A percentile compares a stretch with the other conserved stretches of the same genome.
These are phyloP conservation scores for Zancudomyces culisetae DNA, from an alignment of 371 early-diverging fungal species.

Conservation along the genomic window DNA sequence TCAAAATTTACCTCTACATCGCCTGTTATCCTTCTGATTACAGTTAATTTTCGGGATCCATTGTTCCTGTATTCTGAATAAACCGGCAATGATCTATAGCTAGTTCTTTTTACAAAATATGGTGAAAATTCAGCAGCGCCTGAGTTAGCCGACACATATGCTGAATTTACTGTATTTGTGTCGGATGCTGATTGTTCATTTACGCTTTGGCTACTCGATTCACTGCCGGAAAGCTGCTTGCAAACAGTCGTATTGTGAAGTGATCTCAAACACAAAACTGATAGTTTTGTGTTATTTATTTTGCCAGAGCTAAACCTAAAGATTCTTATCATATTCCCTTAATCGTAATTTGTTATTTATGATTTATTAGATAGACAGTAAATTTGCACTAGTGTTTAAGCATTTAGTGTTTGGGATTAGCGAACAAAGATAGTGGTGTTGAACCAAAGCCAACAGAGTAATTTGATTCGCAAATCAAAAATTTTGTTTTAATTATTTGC, in stretches of 20 bases:
- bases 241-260: not conserved
- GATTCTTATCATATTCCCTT: too few relatives aligned
- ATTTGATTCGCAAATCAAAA: not conserved
- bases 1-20: slow-evolving; percentile 25
- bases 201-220: too few relatives aligned
- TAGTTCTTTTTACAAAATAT: slow-evolving; percentile 38
- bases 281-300: too few relatives aligned
- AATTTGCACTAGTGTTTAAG: not conserved
- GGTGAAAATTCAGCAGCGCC: too few relatives aligned
- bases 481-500: not conserved
- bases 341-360: not conserved
- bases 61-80: slow-evolving; percentile 55
- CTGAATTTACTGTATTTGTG: too few relatives aligned
- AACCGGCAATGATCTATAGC: slow-evolving; percentile 41
- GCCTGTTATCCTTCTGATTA: slow-evolving; percentile 55
- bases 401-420: not conserved
- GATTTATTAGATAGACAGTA: not conserved
- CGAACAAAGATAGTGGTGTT: not conserved
- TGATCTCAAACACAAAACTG: not conserved
- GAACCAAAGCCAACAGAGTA: not conserved
- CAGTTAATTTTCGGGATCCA: slow-evolving; percentile 37
- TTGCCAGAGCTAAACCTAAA: too few relatives aligned
- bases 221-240: too few relatives aligned
- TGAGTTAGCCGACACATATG: too few relatives aligned
- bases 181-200: too few relatives aligned